These are phyloP conservation scores for Russula ochroleuca DNA, from an alignment of 768 basidiomycete genomes.

Conservation along the genomic window DNA sequence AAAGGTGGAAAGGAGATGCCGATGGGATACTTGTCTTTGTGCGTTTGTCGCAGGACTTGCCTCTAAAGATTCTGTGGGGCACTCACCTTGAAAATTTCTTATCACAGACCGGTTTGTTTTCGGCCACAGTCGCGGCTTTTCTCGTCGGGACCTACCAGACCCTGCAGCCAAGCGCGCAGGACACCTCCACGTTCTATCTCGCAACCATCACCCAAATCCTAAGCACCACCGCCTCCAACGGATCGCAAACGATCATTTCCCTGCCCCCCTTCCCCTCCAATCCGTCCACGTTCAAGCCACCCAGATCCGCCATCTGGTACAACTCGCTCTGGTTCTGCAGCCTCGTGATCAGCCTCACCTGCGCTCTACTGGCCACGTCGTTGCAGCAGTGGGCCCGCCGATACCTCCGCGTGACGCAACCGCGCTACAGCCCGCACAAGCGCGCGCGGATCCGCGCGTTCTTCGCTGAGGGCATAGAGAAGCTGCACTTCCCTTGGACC, in stretches of 20 bases:
- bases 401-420: constrained; percentile 20
- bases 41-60: neutral
- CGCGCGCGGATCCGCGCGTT: constrained; percentile 20
- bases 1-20: constrained; percentile 24
- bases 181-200: constrained; percentile 13
- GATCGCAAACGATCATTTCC: neutral
- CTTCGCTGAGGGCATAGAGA: constrained; percentile 21
- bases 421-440: constrained; percentile 18
- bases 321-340: constrained; percentile 21
- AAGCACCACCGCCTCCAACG: neutral
- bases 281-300: constrained; percentile 12
- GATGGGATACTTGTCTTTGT: constrained; percentile 24
- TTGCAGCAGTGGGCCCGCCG: constrained; percentile 24
- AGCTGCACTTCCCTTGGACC: constrained; percentile 11
- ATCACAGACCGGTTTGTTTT: constrained; percentile 21
- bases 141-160: constrained; percentile 13
- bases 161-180: constrained; percentile 21
- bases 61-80: neutral
- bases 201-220: constrained; percentile 16
- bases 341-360: constrained; percentile 19
- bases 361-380: constrained; percentile 16
- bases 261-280: neutral
- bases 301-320: constrained; percentile 15
- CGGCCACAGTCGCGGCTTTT: constrained; percentile 21
- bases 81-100: neutral